Evolutionary conservation across 768 basidiomycete species (phyloP).

Genomic region (Hortiboletus campestris): DNA sequence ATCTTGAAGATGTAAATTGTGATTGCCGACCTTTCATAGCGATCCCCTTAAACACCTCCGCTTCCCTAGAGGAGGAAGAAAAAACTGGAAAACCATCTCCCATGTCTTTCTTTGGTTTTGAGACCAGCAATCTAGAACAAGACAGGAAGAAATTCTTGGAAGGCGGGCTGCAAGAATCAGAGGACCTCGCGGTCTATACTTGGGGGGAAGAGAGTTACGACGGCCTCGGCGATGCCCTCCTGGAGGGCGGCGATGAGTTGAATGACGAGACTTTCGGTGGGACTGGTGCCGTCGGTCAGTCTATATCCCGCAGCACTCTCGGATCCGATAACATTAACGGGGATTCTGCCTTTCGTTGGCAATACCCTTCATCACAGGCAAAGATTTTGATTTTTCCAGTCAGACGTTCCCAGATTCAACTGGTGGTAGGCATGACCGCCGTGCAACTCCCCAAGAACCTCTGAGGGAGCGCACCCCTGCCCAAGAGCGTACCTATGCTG

Average conservation of each 20-base stretch:
- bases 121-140: conserved; percentile 59
- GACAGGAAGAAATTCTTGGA: conserved; percentile 58
- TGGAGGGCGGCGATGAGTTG: conserved; percentile 88
- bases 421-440: conserved; percentile 14
- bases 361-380: conserved; percentile 48
- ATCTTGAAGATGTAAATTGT: conserved; percentile 12
- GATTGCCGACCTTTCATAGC: conserved; percentile 15
- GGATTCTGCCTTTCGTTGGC: not conserved
- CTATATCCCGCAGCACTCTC: not conserved
- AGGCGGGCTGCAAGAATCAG: conserved; percentile 52
- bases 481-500: conserved; percentile 21
- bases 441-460: conserved; percentile 21
- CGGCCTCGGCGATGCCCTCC: conserved; percentile 81
- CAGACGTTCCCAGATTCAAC: conserved; percentile 33
- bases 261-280: conserved; percentile 97
- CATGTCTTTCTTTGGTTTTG: conserved; percentile 87
- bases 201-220: conserved; percentile 93
- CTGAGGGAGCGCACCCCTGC: conserved; percentile 28
- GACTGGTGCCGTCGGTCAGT: conserved; percentile 67
- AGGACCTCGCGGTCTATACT: conserved; percentile 86
- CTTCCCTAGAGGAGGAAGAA: conserved; percentile 16
- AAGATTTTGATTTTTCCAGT: conserved; percentile 86
- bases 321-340: conserved; percentile 16
- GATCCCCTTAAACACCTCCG: conserved; percentile 12
- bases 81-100: conserved; percentile 12